Evolutionary conservation across 2,329 filamentous ascomycete species (phyloP).

Genomic region (Exophiala phaeomuriformis): DNA sequence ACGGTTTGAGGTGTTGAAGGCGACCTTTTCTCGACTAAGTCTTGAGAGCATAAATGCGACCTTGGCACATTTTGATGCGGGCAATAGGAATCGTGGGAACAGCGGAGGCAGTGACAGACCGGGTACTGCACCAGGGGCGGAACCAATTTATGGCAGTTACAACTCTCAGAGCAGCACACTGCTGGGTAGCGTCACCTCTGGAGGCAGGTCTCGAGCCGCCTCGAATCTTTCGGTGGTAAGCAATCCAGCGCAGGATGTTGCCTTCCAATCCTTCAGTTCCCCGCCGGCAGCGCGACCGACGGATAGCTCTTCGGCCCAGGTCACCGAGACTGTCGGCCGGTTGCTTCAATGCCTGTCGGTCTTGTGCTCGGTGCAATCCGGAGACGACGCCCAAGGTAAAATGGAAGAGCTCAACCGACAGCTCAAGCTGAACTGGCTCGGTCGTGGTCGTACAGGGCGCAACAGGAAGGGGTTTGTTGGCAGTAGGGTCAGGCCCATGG

Average conservation of each 20-base stretch:
- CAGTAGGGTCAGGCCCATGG: conserved; percentile 39
- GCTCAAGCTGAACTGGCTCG: conserved; percentile 95
- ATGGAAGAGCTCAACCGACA: conserved; percentile 78
- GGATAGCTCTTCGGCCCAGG: conserved; percentile 56
- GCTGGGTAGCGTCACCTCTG: conserved; percentile 57
- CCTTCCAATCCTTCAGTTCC: conserved; percentile 39
- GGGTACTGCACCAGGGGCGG: conserved; percentile 62
- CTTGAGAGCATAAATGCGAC: conserved; percentile 65
- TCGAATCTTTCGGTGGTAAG: conserved; percentile 63
- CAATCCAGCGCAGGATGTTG: conserved; percentile 37
- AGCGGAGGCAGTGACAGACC: conserved; percentile 48
- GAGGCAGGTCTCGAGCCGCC: conserved; percentile 68
- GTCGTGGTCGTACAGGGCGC: conserved; percentile 76
- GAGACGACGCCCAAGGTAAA: conserved; percentile 66
- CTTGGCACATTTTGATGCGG: conserved; percentile 38
- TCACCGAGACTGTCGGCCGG: conserved; percentile 87
- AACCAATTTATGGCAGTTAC: conserved; percentile 68
- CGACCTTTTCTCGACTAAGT: conserved; percentile 80
- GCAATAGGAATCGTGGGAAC: conserved; percentile 22
- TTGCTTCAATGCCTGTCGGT: conserved; percentile 97
- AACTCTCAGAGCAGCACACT: conserved; percentile 73
- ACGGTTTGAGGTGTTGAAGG: conserved; percentile 79
- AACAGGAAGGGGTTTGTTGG: conserved; percentile 88
- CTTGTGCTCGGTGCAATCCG: conserved; percentile 65
- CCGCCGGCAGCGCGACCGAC: conserved; percentile 31